Percentiles rank a stretch among this genome's conserved stretches.
These are phyloP conservation scores for Auricularia sp. DNA, from an alignment of 768 basidiomycete species.

Conservation along the genomic window DNA sequence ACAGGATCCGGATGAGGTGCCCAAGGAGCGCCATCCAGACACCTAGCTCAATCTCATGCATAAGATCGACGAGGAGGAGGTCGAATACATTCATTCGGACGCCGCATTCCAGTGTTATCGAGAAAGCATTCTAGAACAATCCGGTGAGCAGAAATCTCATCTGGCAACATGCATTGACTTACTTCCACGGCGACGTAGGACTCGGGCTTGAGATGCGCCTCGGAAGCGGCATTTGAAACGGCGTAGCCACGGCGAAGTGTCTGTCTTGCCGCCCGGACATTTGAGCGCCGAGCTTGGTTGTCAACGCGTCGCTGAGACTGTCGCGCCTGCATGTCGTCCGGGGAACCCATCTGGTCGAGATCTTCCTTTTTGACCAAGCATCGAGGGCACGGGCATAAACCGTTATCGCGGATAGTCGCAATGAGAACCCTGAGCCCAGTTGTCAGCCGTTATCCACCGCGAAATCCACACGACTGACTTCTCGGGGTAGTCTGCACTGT, in stretches of 20 bases:
- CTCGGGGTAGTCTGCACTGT: constrained; percentile 21
- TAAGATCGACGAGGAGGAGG: constrained; percentile 24
- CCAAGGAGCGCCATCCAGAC: constrained; percentile 26
- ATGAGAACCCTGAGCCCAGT: constrained; percentile 23
- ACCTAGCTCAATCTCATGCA: constrained; percentile 34
- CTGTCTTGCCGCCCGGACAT: neutral
- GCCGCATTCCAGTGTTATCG: constrained; percentile 7
- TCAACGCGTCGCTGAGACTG: neutral
- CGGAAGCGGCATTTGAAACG: constrained; percentile 8
- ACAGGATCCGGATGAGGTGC: constrained; percentile 27
- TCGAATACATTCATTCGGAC: neutral
- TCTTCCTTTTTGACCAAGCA: constrained; percentile 23
- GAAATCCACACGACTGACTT: constrained; percentile 10
- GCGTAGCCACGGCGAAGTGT: constrained; percentile 4
- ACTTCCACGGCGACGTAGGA: neutral
- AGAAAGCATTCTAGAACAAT: constrained; percentile 27
- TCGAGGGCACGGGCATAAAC: constrained; percentile 28
- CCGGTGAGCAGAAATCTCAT: too few relatives aligned
- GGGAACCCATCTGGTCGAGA: constrained; percentile 22
- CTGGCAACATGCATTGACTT: too few relatives aligned
- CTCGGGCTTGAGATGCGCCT: constrained; percentile 7
- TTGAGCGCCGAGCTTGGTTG: neutral
- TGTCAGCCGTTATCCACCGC: too few relatives aligned
- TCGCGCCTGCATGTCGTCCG: constrained; percentile 6
- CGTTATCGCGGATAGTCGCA: constrained; percentile 28